phyloP scores from a whole-genome alignment of 805 yeast species.

The Starmerella potacharoeniae region DNA sequence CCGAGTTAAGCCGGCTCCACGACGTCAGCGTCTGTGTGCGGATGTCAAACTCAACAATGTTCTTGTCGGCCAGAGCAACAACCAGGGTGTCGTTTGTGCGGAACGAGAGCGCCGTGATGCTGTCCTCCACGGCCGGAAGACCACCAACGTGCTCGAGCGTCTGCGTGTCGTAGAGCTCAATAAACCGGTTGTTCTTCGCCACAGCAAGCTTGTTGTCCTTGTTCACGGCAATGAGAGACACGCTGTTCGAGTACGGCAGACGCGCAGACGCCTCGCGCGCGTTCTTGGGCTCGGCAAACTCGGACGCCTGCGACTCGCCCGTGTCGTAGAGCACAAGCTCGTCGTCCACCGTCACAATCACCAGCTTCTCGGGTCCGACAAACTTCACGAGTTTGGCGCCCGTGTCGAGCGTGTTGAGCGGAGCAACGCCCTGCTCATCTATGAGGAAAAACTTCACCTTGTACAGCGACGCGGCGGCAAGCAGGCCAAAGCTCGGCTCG shows the following conservation, averaged over 20 bases:
- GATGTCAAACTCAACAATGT: slow-evolving; percentile 55
- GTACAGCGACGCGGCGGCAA: slow-evolving; percentile 62
- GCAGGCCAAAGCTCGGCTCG: slow-evolving; percentile 50
- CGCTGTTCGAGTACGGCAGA: slow-evolving; percentile 39
- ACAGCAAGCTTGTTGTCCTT: slow-evolving; percentile 42
- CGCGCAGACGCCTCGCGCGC: neutral
- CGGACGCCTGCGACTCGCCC: neutral
- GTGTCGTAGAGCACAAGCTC: slow-evolving; percentile 23
- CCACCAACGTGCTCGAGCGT: slow-evolving; percentile 27
- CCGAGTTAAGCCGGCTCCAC: slow-evolving; percentile 76
- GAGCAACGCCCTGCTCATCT: slow-evolving; percentile 33
- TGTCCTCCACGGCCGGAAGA: slow-evolving; percentile 48
- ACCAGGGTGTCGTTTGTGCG: slow-evolving; percentile 42
- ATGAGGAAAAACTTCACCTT: slow-evolving; percentile 60
- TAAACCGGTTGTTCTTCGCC: slow-evolving; percentile 52
- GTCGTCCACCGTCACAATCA: slow-evolving; percentile 23
- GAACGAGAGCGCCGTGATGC: slow-evolving; percentile 53
- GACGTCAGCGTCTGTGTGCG: slow-evolving; percentile 35
- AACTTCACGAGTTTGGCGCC: slow-evolving; percentile 8
- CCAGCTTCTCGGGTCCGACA: slow-evolving; percentile 19
- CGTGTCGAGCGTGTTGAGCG: slow-evolving; percentile 7
- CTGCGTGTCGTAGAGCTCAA: slow-evolving; percentile 37
- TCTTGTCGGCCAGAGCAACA: slow-evolving; percentile 63
- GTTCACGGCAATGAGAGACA: slow-evolving; percentile 43
- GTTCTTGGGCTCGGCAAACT: slow-evolving; percentile 10